Percentiles rank a stretch among this genome's conserved stretches.
These are phyloP conservation scores for Mytilinidion resinicola DNA, from an alignment of 495 filamentous ascomycete genomes.

Conservation along the genomic window DNA sequence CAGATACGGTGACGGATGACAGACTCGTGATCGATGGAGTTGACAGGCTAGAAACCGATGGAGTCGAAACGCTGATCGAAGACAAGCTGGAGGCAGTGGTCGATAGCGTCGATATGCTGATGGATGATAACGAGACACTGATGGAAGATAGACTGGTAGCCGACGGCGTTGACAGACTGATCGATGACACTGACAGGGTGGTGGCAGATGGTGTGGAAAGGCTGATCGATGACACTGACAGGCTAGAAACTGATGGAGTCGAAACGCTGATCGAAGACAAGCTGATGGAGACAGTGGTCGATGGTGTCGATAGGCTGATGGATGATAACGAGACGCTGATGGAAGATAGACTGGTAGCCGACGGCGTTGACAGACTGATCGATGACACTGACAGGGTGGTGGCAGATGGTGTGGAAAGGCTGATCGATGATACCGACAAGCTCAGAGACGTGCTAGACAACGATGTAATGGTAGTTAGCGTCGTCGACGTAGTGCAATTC, in stretches of 20 bases:
- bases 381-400: not conserved
- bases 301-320: not conserved
- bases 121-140: not conserved
- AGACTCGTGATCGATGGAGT: not conserved
- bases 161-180: no score
- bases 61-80: not conserved
- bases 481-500: constrained; percentile 10
- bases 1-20: not conserved
- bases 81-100: not conserved
- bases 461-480: not conserved
- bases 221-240: not conserved
- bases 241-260: no score
- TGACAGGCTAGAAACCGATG: no score
- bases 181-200: no score
- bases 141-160: not conserved
- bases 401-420: not conserved
- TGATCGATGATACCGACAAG: not conserved
- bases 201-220: not conserved
- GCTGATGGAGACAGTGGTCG: not conserved
- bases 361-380: no score
- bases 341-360: not conserved
- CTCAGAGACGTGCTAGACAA: no score
- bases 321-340: not conserved
- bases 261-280: not conserved
- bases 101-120: not conserved